Conservation (phyloP, 31 red algal genomes). For the Odonthalia washingtoniensis region DNA sequence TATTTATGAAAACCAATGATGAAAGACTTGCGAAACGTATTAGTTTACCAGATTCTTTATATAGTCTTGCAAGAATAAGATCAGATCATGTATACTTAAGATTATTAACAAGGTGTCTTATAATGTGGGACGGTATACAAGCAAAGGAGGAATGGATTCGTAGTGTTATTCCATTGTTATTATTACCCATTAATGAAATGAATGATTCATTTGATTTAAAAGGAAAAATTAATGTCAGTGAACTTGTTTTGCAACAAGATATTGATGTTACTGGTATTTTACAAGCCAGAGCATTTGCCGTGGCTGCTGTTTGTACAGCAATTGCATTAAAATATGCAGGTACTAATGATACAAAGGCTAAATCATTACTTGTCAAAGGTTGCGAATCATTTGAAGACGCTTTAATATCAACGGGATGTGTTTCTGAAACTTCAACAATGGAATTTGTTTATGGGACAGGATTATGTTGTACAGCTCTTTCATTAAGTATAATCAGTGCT, state of each 20-base stretch:
- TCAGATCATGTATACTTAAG: constrained; percentile 89
- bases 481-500: constrained; percentile 74
- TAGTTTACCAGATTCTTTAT: constrained; percentile 71
- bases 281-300: constrained; percentile 77
- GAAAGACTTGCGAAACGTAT: constrained; percentile 74
- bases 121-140: constrained; percentile 90
- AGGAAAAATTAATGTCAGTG: constrained; percentile 53
- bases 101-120: constrained; percentile 71
- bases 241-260: constrained; percentile 53
- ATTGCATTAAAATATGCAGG: constrained; percentile 92
- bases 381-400: constrained; percentile 67
- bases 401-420: constrained; percentile 36
- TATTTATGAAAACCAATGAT: constrained; percentile 87
- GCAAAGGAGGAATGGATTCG: constrained; percentile 69
- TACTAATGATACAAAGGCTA: constrained; percentile 64
- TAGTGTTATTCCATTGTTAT: constrained; percentile 51
- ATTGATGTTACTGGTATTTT: constrained; percentile 72
- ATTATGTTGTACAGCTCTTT: constrained; percentile 60
- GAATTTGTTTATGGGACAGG: constrained; percentile 67
- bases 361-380: constrained; percentile 48
- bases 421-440: constrained; percentile 29
- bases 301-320: constrained; percentile 77
- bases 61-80: constrained; percentile 72
- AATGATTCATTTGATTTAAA: constrained; percentile 43
- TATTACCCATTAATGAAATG: constrained; percentile 35